Base-by-base conservation (phyloP, 2,329 filamentous ascomycete genomes). In the Aureobasidium melanogenum region DNA sequence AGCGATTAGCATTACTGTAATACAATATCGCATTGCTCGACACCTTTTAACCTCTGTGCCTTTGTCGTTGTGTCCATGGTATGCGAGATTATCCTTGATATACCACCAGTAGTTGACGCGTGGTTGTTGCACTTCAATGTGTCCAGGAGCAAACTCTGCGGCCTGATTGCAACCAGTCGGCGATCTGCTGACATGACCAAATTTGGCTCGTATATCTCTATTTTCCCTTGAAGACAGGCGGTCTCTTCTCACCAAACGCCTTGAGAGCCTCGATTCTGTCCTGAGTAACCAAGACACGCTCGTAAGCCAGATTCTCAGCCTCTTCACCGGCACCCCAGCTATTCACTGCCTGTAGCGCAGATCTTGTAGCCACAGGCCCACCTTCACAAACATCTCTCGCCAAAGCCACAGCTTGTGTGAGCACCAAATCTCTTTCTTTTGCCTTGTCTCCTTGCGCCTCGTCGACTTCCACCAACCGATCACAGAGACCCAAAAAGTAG, bases 381-480 rank as follows among this genome's bases (percentile, higher is more conserved):
- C 92, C 91, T 74, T 95, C 87, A 72, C 91, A 96, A 56, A 97
- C 96, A 73, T 91, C 88, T 66, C 82, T 78, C 0, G 93, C 93
- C 63, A 97, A 76, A 66, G 84, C 82, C 39, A 97, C 83, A 15
- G 90, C 88, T 75, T 91, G 88, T 24, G 84, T 82, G 59, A 96
- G 76, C 10, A 88, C 89, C 67, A 83, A 83, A 65, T 82, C 82
- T 54, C 88, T 78, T 69, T 73, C 76, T 5, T 77, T 78, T n/a
- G 73, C 74, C 60, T 75, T 72, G 26, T 72, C 71, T 57, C 76
- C 76, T 57, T 84, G 79, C 66, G 84, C 80, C 6, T 84, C 82
- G 24, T 83, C 76, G 24, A 96, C 81, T 74, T 97, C 89, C 26
- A 97, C 90, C 32, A 97, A 76, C n/a, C 93, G 81, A 75, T 97